These are phyloP conservation scores for Syncephalastrum racemosum DNA, from an alignment of 371 early-diverging fungal species.

Conservation along the genomic window DNA sequence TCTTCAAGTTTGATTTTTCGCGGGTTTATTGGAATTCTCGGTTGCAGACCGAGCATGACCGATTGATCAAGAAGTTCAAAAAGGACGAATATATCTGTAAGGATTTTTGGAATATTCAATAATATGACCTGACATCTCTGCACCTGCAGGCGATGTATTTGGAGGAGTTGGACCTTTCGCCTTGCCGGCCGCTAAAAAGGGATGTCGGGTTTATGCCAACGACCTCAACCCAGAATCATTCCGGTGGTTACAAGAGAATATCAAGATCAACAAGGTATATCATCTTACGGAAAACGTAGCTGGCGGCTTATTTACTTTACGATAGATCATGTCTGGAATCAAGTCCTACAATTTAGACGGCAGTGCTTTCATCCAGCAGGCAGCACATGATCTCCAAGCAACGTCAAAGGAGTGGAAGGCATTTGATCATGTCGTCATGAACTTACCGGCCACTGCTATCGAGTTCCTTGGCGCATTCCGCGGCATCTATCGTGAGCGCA, in stretches of 20 bases:
- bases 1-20: conserved; percentile 94
- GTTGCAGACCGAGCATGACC: conserved; percentile 93
- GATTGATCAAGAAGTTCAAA: conserved; percentile 80
- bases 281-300: background rate
- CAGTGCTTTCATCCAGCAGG: conserved; percentile 81
- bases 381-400: conserved; percentile 54
- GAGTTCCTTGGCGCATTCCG: conserved; percentile 91
- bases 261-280: conserved; percentile 78
- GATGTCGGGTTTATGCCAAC: conserved; percentile 92
- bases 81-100: conserved; percentile 76
- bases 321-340: conserved; percentile 53
- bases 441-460: conserved; percentile 94
- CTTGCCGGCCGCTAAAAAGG: conserved; percentile 89
- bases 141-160: conserved; percentile 84
- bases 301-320: background rate
- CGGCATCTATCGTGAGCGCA: conserved; percentile 61
- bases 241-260: conserved; percentile 80
- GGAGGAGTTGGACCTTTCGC: conserved; percentile 99
- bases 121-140: conserved; percentile 7
- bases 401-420: conserved; percentile 50
- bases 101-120: conserved; percentile 2
- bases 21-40: conserved; percentile 99
- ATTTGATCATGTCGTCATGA: conserved; percentile 97
- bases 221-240: conserved; percentile 96
- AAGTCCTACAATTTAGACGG: conserved; percentile 89